Conservation (phyloP, 352 stramenopile species). For the Globisporangium perplexum region DNA sequence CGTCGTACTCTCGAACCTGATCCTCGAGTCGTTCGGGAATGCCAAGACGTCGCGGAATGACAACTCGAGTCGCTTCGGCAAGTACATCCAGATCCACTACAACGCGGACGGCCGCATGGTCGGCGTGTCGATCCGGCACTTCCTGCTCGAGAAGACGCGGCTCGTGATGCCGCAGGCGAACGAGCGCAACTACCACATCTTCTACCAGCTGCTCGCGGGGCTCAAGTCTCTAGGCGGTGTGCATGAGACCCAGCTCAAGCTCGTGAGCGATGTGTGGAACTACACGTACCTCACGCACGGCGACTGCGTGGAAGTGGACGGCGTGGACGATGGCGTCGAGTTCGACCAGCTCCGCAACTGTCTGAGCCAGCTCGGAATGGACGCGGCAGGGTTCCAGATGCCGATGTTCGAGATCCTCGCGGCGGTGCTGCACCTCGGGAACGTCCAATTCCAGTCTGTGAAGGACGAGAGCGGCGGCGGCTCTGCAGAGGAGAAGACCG, state of each 20-base stretch:
- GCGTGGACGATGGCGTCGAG: slow-evolving; percentile 62
- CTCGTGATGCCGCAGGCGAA: slow-evolving; percentile 59
- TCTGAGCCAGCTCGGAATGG: slow-evolving; percentile 67
- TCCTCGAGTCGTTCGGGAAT: slow-evolving; percentile 84
- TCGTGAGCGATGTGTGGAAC: slow-evolving; percentile 49
- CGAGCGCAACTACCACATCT: slow-evolving; percentile 84
- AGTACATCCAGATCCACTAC: slow-evolving; percentile 89
- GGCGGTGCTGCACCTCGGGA: slow-evolving; percentile 65
- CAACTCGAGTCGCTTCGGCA: slow-evolving; percentile 89
- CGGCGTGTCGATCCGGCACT: slow-evolving; percentile 72
- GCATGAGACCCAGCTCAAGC: slow-evolving; percentile 19
- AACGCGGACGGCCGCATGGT: slow-evolving; percentile 66
- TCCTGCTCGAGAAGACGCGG: slow-evolving; percentile 76
- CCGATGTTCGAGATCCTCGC: slow-evolving; percentile 72
- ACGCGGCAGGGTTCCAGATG: slow-evolving; percentile 46
- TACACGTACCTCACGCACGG: slow-evolving; percentile 70
- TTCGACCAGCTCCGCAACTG: slow-evolving; percentile 64
- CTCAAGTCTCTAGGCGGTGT: slow-evolving; percentile 24
- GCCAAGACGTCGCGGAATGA: slow-evolving; percentile 85
- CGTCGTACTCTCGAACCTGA: slow-evolving; percentile 76
- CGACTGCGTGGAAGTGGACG: slow-evolving; percentile 71
- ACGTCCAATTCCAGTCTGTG: slow-evolving; percentile 47
- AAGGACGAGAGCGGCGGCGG: slow-evolving; percentile 3
- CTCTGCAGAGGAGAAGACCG: slow-evolving; percentile 24
- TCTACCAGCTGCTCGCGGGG: slow-evolving; percentile 68